A percentile compares a stretch with the other conserved stretches of the same genome.
Conservation (phyloP, 1,284 basidiomycete species). For the Ceratobasidium sp. region DNA sequence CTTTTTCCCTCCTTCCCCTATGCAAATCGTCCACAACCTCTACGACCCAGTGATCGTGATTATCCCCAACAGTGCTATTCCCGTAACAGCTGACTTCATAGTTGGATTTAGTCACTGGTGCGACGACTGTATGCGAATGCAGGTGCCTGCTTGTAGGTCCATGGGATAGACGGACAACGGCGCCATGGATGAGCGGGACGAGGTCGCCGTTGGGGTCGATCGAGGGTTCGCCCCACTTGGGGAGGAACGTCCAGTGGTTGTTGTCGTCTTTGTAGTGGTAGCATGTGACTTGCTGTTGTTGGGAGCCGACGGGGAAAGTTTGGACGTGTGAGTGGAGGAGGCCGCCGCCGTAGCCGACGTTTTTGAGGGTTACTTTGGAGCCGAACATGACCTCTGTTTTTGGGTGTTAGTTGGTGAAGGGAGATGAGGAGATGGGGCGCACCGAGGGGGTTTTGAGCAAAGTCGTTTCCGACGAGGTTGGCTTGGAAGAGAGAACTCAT, state of each 20-base stretch:
- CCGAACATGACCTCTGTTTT: constrained; percentile 87
- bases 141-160: constrained; percentile 87
- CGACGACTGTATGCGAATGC: constrained; percentile 92
- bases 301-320: constrained; percentile 92
- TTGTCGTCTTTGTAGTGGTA: constrained; percentile 99
- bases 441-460: constrained; percentile 88
- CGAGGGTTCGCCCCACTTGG: constrained; percentile 81
- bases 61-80: constrained; percentile 87
- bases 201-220: constrained; percentile 74
- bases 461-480: constrained; percentile 95
- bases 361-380: constrained; percentile 94
- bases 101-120: constrained; percentile 91
- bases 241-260: constrained; percentile 91
- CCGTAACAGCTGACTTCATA: constrained; percentile 96
- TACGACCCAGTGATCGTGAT: constrained; percentile 92
- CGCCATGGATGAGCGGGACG: constrained; percentile 69
- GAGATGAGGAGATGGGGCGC: constrained; percentile 49
- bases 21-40: constrained; percentile 93
- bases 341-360: constrained; percentile 98
- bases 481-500: constrained; percentile 99
- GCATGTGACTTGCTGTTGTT: constrained; percentile 97
- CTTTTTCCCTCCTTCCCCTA: constrained; percentile 70
- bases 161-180: constrained; percentile 87
- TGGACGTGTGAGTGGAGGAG: constrained; percentile 97
- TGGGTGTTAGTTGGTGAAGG: neutral